Evolutionary conservation across 139 green algal species (phyloP), one percentile per base, ranked within the genome.

Genomic region (Chlamydomonas urium): DNA sequence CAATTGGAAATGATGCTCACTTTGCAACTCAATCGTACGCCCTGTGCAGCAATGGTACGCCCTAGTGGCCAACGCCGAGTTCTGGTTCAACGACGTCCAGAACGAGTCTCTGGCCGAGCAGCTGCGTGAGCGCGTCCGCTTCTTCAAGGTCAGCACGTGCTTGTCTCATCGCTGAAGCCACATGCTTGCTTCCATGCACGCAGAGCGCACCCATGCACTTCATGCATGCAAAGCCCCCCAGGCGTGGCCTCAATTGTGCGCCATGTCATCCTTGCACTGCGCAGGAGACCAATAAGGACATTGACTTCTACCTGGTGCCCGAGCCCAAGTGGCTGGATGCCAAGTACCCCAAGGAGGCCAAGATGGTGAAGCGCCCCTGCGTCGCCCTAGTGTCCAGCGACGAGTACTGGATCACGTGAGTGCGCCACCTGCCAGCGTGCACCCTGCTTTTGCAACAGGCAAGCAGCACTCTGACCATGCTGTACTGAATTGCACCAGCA

Each of bases 101-200:
- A 97, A 97, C 72, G 91, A 97, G 73, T 78, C 88, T 1, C 66
- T 97, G 29, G 90, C 92, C 31, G 92, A 97, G 87, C 89, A 96
- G 83, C 82, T 97, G 69, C 82, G 92, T 21, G 92, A 97, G 78
- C 81, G 82, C 4, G 81, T 89, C 45, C 80, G 91, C 23, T 86
- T 85, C 60, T 85, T 88, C 1, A 59, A 59, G 48, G 66, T 73
- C 8, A 26, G 66, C 8, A 50, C 53, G 5, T 62, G 53, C 53
- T 31, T 62, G 10, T 35, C 23, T 8, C 24, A 17, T 62, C 53
- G 21, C 42, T n/a, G 14, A 10, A 53, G 10, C 14, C 42, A 53
- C 42, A 53, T 53, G 42, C 42, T n/a, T 10, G 42, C 14, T n/a
- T 53, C 14, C 42, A 17, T 53, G 42, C 42, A 53, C 42, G 42